Conservation (phyloP, 345 rosid species). For the Streptanthus diversifolius region DNA sequence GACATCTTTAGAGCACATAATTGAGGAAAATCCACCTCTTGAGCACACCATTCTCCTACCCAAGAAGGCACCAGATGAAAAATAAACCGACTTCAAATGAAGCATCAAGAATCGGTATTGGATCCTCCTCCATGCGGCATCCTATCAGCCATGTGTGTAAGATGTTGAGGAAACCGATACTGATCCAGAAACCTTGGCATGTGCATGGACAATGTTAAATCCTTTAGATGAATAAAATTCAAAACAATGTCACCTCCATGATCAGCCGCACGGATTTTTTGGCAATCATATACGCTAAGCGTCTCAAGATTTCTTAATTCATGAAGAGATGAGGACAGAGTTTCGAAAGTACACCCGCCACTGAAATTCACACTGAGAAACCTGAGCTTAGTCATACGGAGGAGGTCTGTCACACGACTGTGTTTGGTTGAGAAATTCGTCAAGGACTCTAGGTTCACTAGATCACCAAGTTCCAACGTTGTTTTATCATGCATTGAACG, state of each 20-base stretch:
- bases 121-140: conserved; percentile 40
- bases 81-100: conserved; percentile 18
- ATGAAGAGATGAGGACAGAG: conserved; percentile 14
- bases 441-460: conserved; percentile 12
- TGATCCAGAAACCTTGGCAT: conserved; percentile 34
- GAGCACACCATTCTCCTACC: conserved; percentile 36
- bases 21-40: conserved; percentile 16
- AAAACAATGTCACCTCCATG: not conserved
- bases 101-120: conserved; percentile 43
- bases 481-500: not conserved
- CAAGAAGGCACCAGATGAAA: conserved; percentile 9
- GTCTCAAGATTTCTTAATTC: not conserved
- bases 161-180: not conserved
- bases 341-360: not conserved
- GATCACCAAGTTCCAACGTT: conserved; percentile 16
- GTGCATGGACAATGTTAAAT: conserved; percentile 7
- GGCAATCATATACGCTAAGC: not conserved
- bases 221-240: conserved; percentile 16
- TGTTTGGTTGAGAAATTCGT: not conserved
- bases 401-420: not conserved
- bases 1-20: not conserved
- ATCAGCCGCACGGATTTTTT: not conserved
- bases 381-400: conserved; percentile 16
- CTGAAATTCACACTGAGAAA: not conserved
- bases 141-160: conserved; percentile 18